A percentile compares a stretch with the other conserved stretches of the same genome.
These are phyloP conservation scores for Starmerella bombicola DNA, from an alignment of 805 yeast species.

Conservation along the genomic window DNA sequence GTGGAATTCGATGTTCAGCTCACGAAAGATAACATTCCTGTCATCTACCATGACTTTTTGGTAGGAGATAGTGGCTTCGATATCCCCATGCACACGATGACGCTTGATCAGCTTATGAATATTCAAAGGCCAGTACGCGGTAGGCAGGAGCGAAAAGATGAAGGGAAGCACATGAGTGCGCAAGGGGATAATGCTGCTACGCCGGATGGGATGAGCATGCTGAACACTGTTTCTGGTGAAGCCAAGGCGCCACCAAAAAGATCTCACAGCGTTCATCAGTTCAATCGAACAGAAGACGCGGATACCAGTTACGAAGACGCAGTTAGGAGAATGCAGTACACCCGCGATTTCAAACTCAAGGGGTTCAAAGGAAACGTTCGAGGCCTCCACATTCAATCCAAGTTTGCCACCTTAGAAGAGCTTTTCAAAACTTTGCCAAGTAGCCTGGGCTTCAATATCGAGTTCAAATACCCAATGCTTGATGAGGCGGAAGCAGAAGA, in stretches of 20 bases:
- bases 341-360: conserved; percentile 76
- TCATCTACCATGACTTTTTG: conserved; percentile 83
- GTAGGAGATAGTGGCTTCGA: conserved; percentile 95
- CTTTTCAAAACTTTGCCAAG: conserved; percentile 69
- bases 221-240: background rate
- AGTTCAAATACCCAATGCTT: conserved; percentile 88
- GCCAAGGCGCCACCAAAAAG: conserved; percentile 19
- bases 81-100: conserved; percentile 87
- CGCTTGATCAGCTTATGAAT: conserved; percentile 64
- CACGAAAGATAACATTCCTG: conserved; percentile 84
- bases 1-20: conserved; percentile 95
- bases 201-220: background rate
- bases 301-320: conserved; percentile 24
- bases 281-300: conserved; percentile 25
- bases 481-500: conserved; percentile 85
- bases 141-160: conserved; percentile 3
- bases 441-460: conserved; percentile 85
- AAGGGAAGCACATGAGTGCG: background rate
- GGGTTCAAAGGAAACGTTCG: conserved; percentile 89
- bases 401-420: conserved; percentile 79
- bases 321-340: conserved; percentile 60
- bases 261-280: conserved; percentile 33
- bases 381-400: conserved; percentile 80
- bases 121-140: conserved; percentile 19
- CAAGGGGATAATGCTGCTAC: too few relatives aligned